phyloP scores from a whole-genome alignment of 2,329 filamentous ascomycete species.

The Neofusicoccum sp. region DNA sequence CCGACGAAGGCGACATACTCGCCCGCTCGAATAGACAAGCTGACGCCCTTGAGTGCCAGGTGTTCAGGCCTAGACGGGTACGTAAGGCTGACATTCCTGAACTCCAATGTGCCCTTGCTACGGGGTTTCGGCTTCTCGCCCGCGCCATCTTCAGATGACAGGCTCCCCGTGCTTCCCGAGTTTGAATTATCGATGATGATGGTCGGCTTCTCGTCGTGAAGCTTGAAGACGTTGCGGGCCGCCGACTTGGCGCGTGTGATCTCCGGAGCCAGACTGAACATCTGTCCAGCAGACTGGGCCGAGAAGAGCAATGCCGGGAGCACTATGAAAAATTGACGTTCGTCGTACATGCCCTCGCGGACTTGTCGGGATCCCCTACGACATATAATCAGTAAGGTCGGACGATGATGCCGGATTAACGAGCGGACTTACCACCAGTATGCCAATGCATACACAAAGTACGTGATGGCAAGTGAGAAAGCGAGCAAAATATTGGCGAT shows the following conservation, averaged over 20 bases:
- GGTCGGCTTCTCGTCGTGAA: constrained; percentile 40
- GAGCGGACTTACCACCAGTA: constrained; percentile 45
- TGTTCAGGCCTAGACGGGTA: constrained; percentile 33
- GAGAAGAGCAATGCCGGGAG: constrained; percentile 47
- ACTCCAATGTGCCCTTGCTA: constrained; percentile 31
- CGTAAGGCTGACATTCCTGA: constrained; percentile 32
- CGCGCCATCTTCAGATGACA: constrained; percentile 22
- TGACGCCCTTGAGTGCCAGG: constrained; percentile 38
- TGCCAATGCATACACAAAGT: constrained; percentile 49
- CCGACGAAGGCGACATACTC: constrained; percentile 44
- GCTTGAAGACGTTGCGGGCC: constrained; percentile 43
- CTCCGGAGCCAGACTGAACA: constrained; percentile 48
- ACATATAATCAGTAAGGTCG: neutral
- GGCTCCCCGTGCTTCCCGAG: neutral
- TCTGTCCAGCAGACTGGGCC: constrained; percentile 46
- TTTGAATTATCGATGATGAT: constrained; percentile 30
- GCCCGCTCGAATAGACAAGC: constrained; percentile 38
- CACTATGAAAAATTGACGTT: constrained; percentile 46
- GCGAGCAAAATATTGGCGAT: constrained; percentile 44
- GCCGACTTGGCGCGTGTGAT: constrained; percentile 45
- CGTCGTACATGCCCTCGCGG: constrained; percentile 41
- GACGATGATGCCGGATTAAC: neutral
- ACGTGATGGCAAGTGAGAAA: constrained; percentile 45
- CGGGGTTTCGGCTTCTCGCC: constrained; percentile 40
- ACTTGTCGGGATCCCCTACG: constrained; percentile 41